Conservation (phyloP, 176 grass and related monocot species). For the Puya raimondii region DNA sequence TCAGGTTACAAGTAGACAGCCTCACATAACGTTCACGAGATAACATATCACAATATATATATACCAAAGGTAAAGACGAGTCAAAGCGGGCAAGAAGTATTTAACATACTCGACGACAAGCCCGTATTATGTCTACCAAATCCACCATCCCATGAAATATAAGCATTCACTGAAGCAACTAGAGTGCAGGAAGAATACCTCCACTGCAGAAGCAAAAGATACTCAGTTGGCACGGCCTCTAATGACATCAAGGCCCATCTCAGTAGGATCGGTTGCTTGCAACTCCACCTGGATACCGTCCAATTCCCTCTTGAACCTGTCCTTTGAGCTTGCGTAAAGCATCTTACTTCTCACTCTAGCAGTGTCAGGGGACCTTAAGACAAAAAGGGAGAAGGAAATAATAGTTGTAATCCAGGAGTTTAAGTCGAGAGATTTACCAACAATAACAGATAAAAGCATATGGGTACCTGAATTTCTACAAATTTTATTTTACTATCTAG, state of each 20-base stretch:
- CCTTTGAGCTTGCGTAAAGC: slow-evolving; percentile 31
- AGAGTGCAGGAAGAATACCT: not conserved
- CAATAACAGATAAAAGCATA: too few species aligned
- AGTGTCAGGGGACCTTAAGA: slow-evolving; percentile 29
- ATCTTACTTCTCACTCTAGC: slow-evolving; percentile 28
- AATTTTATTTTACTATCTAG: too few species aligned
- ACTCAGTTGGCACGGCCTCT: slow-evolving; percentile 23
- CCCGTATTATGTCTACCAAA: not conserved
- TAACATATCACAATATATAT: not conserved
- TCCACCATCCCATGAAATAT: not conserved
- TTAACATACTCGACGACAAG: not conserved
- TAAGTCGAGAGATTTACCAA: not conserved
- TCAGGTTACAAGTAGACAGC: not conserved
- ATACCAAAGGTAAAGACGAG: too few species aligned
- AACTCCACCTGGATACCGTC: slow-evolving; percentile 34
- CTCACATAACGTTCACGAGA: not conserved
- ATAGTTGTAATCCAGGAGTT: not conserved
- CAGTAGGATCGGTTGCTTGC: slow-evolving; percentile 28
- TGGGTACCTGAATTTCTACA: too few species aligned
- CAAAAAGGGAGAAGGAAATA: not conserved
- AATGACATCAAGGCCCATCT: slow-evolving; percentile 29
- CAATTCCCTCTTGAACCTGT: slow-evolving; percentile 32
- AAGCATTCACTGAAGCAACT: not conserved
- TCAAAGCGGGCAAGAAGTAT: not conserved
- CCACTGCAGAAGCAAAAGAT: not conserved